Conservation (phyloP, 306 rosid genomes). For the Cicer chorassanicum region DNA sequence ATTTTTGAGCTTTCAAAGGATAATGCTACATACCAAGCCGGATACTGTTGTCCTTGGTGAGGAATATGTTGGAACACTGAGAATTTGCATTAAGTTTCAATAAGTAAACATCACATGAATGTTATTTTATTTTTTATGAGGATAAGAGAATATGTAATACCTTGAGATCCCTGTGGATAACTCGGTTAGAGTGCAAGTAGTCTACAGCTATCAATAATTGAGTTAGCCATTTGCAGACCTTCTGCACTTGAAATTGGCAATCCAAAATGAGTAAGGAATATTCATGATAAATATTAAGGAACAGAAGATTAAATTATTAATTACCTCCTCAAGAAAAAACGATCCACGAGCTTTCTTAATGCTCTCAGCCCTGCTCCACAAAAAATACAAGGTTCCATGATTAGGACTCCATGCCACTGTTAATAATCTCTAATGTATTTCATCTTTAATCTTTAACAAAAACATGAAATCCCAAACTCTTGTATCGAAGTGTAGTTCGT, state of each 20-base stretch:
- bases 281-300: conserved; percentile 21
- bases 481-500: not conserved
- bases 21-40: conserved; percentile 71
- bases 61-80: conserved; percentile 96
- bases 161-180: conserved; percentile 92
- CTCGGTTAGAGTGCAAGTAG: conserved; percentile 90
- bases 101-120: conserved; percentile 29
- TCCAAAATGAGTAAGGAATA: conserved; percentile 39
- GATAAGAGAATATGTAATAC: conserved; percentile 50
- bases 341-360: conserved; percentile 82
- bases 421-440: conserved; percentile 30
- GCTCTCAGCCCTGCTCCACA: conserved; percentile 68
- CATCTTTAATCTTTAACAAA: conserved; percentile 7
- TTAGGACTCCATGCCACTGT: conserved; percentile 15
- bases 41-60: conserved; percentile 76
- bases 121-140: not conserved
- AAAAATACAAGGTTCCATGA: conserved; percentile 30
- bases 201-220: conserved; percentile 87
- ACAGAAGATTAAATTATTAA: conserved; percentile 37
- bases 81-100: conserved; percentile 45
- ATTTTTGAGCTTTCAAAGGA: conserved; percentile 43
- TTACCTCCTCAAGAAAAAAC: conserved; percentile 84
- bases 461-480: conserved; percentile 13
- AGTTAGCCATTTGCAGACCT: conserved; percentile 90
- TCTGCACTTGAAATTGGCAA: conserved; percentile 55